Evolutionary conservation across 768 basidiomycete genomes (phyloP), one percentile per base, ranked within the genome.

Genomic region (Amanita rubescens): DNA sequence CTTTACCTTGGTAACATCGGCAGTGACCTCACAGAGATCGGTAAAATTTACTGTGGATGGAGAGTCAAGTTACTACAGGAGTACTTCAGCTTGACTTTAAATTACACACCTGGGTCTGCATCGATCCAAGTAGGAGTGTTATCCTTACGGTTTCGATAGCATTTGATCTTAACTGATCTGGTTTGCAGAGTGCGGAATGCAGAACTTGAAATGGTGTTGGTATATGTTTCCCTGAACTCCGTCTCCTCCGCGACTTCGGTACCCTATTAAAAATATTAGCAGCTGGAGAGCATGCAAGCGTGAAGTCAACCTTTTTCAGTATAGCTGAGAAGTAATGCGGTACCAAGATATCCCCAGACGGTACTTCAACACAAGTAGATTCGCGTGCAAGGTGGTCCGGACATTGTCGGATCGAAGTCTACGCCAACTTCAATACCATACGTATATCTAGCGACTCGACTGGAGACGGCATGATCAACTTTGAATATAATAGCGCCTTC

Each of bases 401-500:
- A n/a, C 57, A 47, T 1, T n/a, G n/a, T 33, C 2, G 57, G 27
- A 48, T 59, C 25, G 32, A 56, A 62, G 25, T 7, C 12, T 2
- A 51, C 4, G 27, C 37, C 39, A 19, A 49, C 17, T 41, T 54
- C 39, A 10, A 56, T 43, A 4, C 61, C 61, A 32, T 57, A 60
- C n/a, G 57, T 58, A 25, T 49, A 59, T 30, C 47, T 55, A n/a
- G 62, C 51, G 17, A 60, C 51, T 19, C 59, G 22, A 3, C 34
- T 22, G 7, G 34, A 46, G 8, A 65, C 64, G 17, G 57, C 58
- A 25, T 60, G 60, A 32, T 63, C 58, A 12, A 65, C 53, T 30
- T 58, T 57, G 54, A 59, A 63, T 12, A 59, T 63, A 1, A 65
- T 55, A 3, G 64, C 62, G 2, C 64, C 64, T 5, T 65, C 64